phyloP scores from a whole-genome alignment of 441 rosid genomes.

The Rhodomyrtus psidioides region DNA sequence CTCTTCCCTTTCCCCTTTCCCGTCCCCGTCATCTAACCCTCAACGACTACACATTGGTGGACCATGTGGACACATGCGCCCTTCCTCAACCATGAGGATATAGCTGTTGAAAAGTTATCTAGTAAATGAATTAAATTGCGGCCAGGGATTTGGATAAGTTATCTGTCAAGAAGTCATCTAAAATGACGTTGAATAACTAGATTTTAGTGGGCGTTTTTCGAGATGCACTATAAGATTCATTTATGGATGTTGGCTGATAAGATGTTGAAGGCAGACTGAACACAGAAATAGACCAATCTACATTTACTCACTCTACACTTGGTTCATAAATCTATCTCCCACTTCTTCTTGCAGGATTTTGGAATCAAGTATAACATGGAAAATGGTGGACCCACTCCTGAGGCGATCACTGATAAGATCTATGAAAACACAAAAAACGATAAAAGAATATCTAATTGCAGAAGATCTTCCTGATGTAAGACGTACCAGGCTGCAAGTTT shows the following conservation, averaged over 20 bases:
- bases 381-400: constrained; percentile 99
- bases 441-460: constrained; percentile 75
- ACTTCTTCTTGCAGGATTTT: constrained; percentile 56
- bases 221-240: not conserved
- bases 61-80: too few relatives aligned
- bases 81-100: not conserved
- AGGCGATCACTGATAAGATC: constrained; percentile 87
- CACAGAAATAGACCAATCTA: not conserved
- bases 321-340: not conserved
- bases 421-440: constrained; percentile 88
- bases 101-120: not conserved
- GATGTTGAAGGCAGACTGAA: too few relatives aligned
- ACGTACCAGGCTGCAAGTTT: constrained; percentile 6
- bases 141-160: not conserved
- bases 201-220: not conserved
- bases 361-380: constrained; percentile 99
- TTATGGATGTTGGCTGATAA: not conserved
- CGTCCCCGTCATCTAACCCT: too few relatives aligned
- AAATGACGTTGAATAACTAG: not conserved
- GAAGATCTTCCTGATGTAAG: constrained; percentile 70
- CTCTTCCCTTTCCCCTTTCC: too few relatives aligned
- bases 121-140: not conserved
- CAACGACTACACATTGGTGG: too few relatives aligned
- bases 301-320: not conserved
- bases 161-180: not conserved